phyloP scores from a whole-genome alignment of 495 filamentous ascomycete genomes.

The Tuber aestivum region DNA sequence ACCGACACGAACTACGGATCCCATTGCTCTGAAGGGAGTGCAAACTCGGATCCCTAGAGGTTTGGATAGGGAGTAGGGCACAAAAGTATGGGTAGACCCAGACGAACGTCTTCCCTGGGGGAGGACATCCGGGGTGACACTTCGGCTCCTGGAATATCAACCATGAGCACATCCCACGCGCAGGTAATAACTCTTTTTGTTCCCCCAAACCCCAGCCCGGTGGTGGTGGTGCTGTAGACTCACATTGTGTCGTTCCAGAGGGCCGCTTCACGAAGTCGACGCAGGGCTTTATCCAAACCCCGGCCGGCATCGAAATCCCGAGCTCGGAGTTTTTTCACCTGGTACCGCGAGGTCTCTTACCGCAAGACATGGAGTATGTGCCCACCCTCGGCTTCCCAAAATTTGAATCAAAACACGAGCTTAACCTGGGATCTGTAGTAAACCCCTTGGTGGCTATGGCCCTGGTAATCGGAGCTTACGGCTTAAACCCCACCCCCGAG shows the following conservation, averaged over 20 bases:
- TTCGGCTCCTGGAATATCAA: conserved; percentile 38
- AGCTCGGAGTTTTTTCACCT: conserved; percentile 30
- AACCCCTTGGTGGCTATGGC: conserved; percentile 66
- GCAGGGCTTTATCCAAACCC: conserved; percentile 29
- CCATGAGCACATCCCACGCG: conserved; percentile 39
- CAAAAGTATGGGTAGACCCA: conserved; percentile 31
- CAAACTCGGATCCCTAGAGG: background rate
- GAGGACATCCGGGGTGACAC: conserved; percentile 41
- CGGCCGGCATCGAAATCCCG: conserved; percentile 17
- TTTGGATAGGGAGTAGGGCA: background rate
- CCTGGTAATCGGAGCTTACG: conserved; percentile 62
- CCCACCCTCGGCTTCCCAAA: background rate
- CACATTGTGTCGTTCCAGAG: conserved; percentile 24
- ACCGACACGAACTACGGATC: background rate
- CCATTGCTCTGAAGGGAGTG: background rate
- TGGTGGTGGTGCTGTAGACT: conserved; percentile 6
- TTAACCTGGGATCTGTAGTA: conserved; percentile 44
- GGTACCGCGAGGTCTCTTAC: conserved; percentile 41
- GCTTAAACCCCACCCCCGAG: conserved; percentile 67
- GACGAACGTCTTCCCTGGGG: conserved; percentile 33
- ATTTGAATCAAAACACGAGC: background rate
- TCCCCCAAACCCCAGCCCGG: background rate
- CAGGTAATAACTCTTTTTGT: conserved; percentile 23
- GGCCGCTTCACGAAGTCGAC: conserved; percentile 35
- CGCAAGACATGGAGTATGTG: conserved; percentile 42